A percentile compares a stretch with the other conserved stretches of the same genome.
Evolutionary conservation across 2,329 filamentous ascomycete genomes (phyloP).

Genomic region (Claviceps fusiformis): DNA sequence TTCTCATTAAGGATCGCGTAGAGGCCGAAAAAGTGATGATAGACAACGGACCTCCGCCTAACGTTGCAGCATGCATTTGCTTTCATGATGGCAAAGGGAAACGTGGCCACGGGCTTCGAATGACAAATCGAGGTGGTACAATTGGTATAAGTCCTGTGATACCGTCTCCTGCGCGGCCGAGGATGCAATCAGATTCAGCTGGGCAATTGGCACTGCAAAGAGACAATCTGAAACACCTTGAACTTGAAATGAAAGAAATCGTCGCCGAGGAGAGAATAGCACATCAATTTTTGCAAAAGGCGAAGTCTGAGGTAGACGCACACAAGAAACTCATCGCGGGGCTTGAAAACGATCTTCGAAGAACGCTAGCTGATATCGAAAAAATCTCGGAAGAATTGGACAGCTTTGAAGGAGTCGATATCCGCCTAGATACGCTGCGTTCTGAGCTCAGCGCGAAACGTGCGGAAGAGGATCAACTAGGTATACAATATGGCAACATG

Average conservation of each 20-base stretch:
- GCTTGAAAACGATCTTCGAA: constrained; percentile 42
- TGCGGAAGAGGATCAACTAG: constrained; percentile 31
- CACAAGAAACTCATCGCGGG: constrained; percentile 20
- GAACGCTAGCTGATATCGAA: constrained; percentile 45
- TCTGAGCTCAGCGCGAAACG: constrained; percentile 43
- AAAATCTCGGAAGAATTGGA: constrained; percentile 45
- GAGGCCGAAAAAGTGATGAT: constrained; percentile 61
- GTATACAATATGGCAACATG: constrained; percentile 41
- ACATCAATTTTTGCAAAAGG: constrained; percentile 34
- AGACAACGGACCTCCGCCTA: constrained; percentile 42
- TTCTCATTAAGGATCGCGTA: constrained; percentile 56
- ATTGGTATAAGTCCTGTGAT: constrained; percentile 28
- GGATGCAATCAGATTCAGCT: constrained; percentile 70
- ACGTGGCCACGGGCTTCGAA: constrained; percentile 45
- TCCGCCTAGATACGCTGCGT: constrained; percentile 45
- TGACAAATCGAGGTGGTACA: constrained; percentile 30
- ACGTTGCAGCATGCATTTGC: constrained; percentile 61
- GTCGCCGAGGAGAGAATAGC: constrained; percentile 33
- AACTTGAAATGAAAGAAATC: constrained; percentile 38
- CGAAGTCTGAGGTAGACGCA: constrained; percentile 31
- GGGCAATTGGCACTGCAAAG: constrained; percentile 45
- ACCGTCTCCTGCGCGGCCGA: constrained; percentile 38
- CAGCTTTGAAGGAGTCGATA: constrained; percentile 53
- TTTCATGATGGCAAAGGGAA: constrained; percentile 44
- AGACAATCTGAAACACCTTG: constrained; percentile 38